These are phyloP conservation scores for Scleroderma citrinum DNA, from an alignment of 768 basidiomycete species.

Conservation along the genomic window DNA sequence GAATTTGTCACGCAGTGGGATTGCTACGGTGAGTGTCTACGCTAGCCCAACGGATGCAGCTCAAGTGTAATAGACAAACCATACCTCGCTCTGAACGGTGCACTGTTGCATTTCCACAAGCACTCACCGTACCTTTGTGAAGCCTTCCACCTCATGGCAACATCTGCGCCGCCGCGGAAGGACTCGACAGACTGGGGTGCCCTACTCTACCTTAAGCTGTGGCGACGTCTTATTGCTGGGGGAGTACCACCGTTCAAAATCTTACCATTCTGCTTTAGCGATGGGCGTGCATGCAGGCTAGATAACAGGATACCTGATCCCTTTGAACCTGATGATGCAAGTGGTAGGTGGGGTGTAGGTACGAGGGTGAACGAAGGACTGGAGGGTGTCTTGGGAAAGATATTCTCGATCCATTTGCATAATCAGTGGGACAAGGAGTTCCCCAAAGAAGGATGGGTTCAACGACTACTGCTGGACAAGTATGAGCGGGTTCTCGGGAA, in stretches of 20 bases:
- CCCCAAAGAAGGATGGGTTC: conserved; percentile 82
- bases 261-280: conserved; percentile 93
- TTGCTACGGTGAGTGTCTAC: conserved; percentile 70
- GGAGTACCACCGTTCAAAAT: conserved; percentile 82
- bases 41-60: not conserved
- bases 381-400: conserved; percentile 55
- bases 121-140: conserved; percentile 97
- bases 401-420: conserved; percentile 90
- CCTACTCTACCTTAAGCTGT: conserved; percentile 84
- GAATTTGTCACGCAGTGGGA: conserved; percentile 99
- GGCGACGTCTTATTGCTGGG: conserved; percentile 71
- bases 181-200: conserved; percentile 94
- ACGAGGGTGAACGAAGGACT: conserved; percentile 51
- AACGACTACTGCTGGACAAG: conserved; percentile 61
- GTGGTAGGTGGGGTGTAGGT: conserved; percentile 65
- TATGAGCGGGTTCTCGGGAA: conserved; percentile 41
- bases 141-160: conserved; percentile 86
- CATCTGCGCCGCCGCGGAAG: conserved; percentile 62
- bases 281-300: conserved; percentile 84
- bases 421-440: conserved; percentile 94
- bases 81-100: conserved; percentile 82
- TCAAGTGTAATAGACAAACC: conserved; percentile 50
- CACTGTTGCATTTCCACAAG: conserved; percentile 86
- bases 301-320: conserved; percentile 94
- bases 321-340: conserved; percentile 52